Percentiles rank a stretch among this genome's conserved stretches.
Conservation (phyloP, 768 basidiomycete genomes). For the Psilocybe tampanensis region DNA sequence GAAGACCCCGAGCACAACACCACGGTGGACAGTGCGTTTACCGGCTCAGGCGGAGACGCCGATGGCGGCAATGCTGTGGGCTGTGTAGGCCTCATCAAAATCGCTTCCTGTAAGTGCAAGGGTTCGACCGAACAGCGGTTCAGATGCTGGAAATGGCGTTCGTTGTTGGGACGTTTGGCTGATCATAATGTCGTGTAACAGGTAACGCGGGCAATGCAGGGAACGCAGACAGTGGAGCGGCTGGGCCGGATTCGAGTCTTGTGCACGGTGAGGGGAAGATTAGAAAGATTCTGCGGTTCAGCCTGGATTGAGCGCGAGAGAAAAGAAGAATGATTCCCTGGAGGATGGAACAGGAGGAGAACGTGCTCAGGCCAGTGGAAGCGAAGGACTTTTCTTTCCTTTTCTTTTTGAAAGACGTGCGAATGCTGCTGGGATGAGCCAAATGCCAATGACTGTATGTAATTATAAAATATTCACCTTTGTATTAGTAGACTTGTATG, state of each 20-base stretch:
- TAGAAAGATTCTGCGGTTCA: not conserved
- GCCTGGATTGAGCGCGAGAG: not conserved
- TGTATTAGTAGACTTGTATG: too few species aligned
- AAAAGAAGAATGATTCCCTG: not conserved
- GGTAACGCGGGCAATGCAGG: slow-evolving; percentile 42
- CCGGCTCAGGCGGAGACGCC: slow-evolving; percentile 26
- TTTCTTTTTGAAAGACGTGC: not conserved
- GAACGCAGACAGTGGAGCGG: slow-evolving; percentile 31
- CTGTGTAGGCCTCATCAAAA: slow-evolving; percentile 26
- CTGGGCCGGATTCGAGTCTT: slow-evolving; percentile 9
- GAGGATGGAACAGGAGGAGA: not conserved
- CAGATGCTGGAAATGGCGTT: not conserved
- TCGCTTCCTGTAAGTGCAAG: slow-evolving; percentile 31
- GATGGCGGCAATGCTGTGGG: slow-evolving; percentile 37
- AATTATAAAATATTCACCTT: too few species aligned
- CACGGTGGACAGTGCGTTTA: slow-evolving; percentile 17
- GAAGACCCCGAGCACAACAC: not conserved
- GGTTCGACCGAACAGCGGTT: not conserved
- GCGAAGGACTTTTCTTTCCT: not conserved
- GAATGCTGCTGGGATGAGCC: too few species aligned
- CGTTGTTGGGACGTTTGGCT: slow-evolving; percentile 13
- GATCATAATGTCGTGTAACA: too few species aligned
- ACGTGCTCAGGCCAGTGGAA: not conserved
- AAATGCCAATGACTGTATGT: too few species aligned
- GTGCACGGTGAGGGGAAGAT: not conserved